Base-by-base conservation (phyloP, 179 eudicot species). In the Gypsophila paniculata region DNA sequence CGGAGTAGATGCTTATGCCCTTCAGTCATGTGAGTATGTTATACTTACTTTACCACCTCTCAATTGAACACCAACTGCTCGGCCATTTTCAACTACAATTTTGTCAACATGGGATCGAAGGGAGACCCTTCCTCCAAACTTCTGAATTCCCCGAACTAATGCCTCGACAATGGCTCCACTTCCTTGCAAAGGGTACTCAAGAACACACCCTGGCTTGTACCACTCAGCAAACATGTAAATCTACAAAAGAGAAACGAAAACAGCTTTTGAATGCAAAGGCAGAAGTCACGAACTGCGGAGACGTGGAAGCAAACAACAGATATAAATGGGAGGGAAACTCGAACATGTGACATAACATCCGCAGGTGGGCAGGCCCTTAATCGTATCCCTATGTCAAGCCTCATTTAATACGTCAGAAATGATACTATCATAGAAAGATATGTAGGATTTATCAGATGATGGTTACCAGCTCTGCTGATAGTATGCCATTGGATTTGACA, bases 151-250 rank as follows among this genome's bases (percentile, higher is more conserved):
- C 68, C 90, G 85, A 48, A 93, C 93, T 67, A 93, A 89, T 71
- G 97, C 96, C 76, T 89, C 96, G 60, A 93, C 85, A 70, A 93
- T 49, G 63, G 90, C 98, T 58, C 97, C 98, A 73, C 81, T 91
- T 80, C 98, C 98, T 49, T 87, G 90, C 73, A 91, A 75, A 75
- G 98, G 98, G 81, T 93, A 93, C 80, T 93, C 98, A 46, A 93
- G 85, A 73, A 74, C 78, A 78, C 96, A 87, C 44, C 97, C 97
- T 62, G 98, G 97, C 80, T 93, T 93, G 83, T 93, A 93, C 97
- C 98, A 93, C 85, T 93, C 98, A 18, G 98, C 90, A 80, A 93
- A 91, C 98, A 93, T 93, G 84, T 93, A 93, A 60, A 93, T 83
- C 98, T 93, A 82, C 68, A 82, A 65, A 75, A 46, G 9, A 6